Base-by-base conservation (phyloP, 2,329 filamentous ascomycete species). In the Colletotrichum incanum region DNA sequence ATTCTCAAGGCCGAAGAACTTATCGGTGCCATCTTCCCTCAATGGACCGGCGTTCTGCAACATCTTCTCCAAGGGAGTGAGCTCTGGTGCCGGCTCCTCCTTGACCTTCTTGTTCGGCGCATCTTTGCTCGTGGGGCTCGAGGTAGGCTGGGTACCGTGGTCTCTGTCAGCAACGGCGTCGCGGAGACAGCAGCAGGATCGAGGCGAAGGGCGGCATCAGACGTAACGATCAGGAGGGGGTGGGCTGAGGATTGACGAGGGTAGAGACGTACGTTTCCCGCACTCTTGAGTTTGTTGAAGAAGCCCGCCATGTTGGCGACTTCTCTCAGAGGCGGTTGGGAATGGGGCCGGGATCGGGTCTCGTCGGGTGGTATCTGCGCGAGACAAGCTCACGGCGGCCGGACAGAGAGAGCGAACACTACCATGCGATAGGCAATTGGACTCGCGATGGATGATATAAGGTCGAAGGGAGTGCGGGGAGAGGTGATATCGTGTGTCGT, bases 1-100 rank as follows among this genome's bases (percentile, higher is more conserved):
- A 85, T 99, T 99, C 84, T 99, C 96, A 81, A 98, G 93, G 20
- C 96, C 96, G 84, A 97, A 98, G 86, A 98, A 99, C 85, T 98
- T 97, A 85, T 98, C 96, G 80, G 94, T 98, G 65, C 96, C 96
- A 83, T 98, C 95, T 76, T 89, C 87, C 78, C 94, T 91, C 76
- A 97, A 85, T 2, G 95, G 91, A 4, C 95, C 95, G 71, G 94
- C 91, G 82, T 94, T 93, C 77, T 91, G 89, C 41, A 99, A 88
- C 87, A 97, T 93, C 86, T 94, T 92, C 77, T 92, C 88, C 70
- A 92, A 77, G 3, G 91, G 90, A 2, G 90, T 92, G 65, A 88
- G 76, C 77, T 92, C 90, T n/a, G 84, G 83, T n/a, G 82, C 75
- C n/a, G 83, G 80, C 75, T 91, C 88, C 54, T 90, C 88, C 76